Base-by-base conservation (phyloP, 352 stramenopile genomes). In the Phytophthora sp. region DNA sequence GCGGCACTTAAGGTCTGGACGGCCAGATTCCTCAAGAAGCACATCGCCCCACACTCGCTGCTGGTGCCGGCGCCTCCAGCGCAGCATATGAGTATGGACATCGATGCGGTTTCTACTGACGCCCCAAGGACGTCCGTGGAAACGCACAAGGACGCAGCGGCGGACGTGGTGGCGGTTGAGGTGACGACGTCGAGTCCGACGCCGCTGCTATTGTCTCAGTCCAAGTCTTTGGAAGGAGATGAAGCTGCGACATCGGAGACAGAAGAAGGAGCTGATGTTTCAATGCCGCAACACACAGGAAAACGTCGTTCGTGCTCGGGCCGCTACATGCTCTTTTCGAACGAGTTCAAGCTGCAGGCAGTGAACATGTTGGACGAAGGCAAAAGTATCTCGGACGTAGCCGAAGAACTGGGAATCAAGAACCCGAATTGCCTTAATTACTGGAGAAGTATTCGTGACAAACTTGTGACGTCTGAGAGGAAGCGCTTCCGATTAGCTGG, bases 291-390 rank as follows among this genome's bases (percentile, higher is more conserved):
- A 36, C 65, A 64, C 3, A 71, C 66, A 7, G 57, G 77, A 3
- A 92, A 90, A 41, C 71, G 80, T 11, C 77, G 76, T 4, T 61
- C 66, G 20, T 84, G 63, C 4, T 68, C 79, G 6, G 73, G 80
- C n/a, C 75, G 82, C 4, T 90, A 91, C 62, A 80, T 85, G 51
- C 67, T 89, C 7, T 82, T 90, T 58, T 91, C 82, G 38, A 91
- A 93, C 52, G 84, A 91, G 56, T 91, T 91, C 58, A 93, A 93
- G 60, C 57, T 93, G 20, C 88, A 89, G 3, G 84, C 84, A 18
- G 51, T 93, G 7, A 83, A 78, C 52, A 77, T 79, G 63, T 45
- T 93, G 30, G 84, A 93, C 33, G 79, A 88, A 63, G 84, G 82
- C 21, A 89, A 88, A 51, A 90, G 68, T 15, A 67, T 86, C 24